Conservation (phyloP, 108 stramenopile genomes). For the Phaeodactylum tricornutum region DNA sequence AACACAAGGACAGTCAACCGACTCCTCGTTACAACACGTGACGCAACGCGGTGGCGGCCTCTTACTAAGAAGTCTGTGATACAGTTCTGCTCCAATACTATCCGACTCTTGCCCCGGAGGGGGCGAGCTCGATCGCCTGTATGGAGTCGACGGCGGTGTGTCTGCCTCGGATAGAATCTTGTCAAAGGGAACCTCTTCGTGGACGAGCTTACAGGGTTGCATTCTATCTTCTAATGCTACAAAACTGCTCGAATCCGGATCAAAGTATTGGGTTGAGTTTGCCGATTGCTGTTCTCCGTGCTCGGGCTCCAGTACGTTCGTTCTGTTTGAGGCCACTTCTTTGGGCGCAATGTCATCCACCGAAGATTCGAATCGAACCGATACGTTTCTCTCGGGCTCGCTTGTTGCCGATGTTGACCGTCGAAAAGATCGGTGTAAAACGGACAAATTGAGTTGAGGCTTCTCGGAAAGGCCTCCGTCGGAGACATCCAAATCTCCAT, state of each 20-base stretch:
- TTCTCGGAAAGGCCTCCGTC: too few relatives aligned
- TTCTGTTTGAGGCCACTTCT: background rate
- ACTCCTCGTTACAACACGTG: too few relatives aligned
- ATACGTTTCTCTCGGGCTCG: slow-evolving; percentile 4
- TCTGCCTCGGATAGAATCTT: slow-evolving; percentile 8
- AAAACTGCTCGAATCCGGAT: background rate
- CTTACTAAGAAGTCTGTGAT: too few relatives aligned
- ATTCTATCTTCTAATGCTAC: background rate
- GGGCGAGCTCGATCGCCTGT: too few relatives aligned
- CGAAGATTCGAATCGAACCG: slow-evolving; percentile 7
- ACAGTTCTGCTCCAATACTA: too few relatives aligned
- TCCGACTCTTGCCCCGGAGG: too few relatives aligned
- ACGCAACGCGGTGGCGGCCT: too few relatives aligned
- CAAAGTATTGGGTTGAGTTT: background rate
- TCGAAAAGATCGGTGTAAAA: too few relatives aligned
- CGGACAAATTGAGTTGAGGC: too few relatives aligned
- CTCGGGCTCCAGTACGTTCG: too few relatives aligned
- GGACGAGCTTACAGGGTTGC: too few relatives aligned
- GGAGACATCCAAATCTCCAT: slow-evolving; percentile 11
- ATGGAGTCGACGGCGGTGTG: slow-evolving; percentile 8
- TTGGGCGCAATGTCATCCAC: background rate
- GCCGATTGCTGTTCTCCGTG: too few relatives aligned
- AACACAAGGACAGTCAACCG: slow-evolving; percentile 30
- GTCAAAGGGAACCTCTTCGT: background rate
- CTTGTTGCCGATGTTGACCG: background rate